These are phyloP conservation scores for Hyaloscypha bicolor DNA, from an alignment of 495 filamentous ascomycete species.

Conservation along the genomic window DNA sequence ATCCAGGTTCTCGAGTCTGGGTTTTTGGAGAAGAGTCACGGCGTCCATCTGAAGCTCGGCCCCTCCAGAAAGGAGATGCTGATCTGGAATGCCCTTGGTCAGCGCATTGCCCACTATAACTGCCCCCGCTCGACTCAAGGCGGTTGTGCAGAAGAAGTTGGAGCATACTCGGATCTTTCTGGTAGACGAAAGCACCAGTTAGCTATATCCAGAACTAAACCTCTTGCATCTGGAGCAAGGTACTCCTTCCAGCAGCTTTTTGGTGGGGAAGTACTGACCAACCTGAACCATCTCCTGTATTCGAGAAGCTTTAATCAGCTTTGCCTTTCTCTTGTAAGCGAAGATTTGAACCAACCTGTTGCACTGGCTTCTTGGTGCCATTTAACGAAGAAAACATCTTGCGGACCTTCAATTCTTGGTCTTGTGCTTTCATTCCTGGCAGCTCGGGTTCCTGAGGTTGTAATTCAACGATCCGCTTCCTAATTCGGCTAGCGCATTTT, in stretches of 20 bases:
- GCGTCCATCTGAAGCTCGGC: constrained; percentile 48
- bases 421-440: constrained; percentile 17
- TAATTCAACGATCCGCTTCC: background rate
- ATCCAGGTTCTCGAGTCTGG: constrained; percentile 64
- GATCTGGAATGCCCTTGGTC: constrained; percentile 53
- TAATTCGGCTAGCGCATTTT: background rate
- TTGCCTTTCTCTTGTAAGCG: constrained; percentile 12
- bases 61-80: constrained; percentile 89
- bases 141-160: background rate
- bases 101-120: constrained; percentile 16
- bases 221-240: background rate
- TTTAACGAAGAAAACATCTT: constrained; percentile 59
- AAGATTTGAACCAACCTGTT: constrained; percentile 61
- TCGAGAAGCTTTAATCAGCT: constrained; percentile 26
- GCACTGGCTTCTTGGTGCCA: constrained; percentile 67
- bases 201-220: constrained; percentile 14
- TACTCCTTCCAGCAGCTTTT: background rate
- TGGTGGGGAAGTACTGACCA: constrained; percentile 56
- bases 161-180: constrained; percentile 38
- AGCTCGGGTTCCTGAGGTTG: background rate
- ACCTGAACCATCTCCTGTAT: constrained; percentile 98
- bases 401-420: constrained; percentile 22
- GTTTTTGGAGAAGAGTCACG: constrained; percentile 51
- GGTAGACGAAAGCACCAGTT: constrained; percentile 7
- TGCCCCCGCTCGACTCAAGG: background rate